A percentile compares a stretch with the other conserved stretches of the same genome.
Conservation (phyloP, 2,329 filamentous ascomycete species). For the Talaromyces atroroseus region DNA sequence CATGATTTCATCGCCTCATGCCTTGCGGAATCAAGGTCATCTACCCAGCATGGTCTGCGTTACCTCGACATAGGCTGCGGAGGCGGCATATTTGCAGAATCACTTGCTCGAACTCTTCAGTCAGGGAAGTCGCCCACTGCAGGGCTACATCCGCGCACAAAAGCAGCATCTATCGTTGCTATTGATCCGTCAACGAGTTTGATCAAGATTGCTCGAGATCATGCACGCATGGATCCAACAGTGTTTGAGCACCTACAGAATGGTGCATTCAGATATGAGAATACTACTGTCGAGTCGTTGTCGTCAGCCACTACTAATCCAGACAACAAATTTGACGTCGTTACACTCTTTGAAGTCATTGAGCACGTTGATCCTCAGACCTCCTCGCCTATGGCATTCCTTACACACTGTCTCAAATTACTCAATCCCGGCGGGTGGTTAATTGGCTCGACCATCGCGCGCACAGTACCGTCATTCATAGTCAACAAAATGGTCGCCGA, state of each 20-base stretch:
- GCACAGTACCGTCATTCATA: conserved; percentile 82
- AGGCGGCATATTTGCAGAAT: conserved; percentile 91
- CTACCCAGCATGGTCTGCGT: conserved; percentile 42
- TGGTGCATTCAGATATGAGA: conserved; percentile 61
- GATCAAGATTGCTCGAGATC: conserved; percentile 62
- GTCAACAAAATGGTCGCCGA: conserved; percentile 92
- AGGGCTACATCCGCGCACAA: conserved; percentile 22
- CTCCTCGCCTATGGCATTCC: conserved; percentile 65
- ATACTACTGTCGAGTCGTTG: conserved; percentile 70
- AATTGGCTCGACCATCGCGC: conserved; percentile 83
- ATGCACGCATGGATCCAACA: conserved; percentile 68
- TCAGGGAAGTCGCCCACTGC: conserved; percentile 17
- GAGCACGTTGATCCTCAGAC: conserved; percentile 80
- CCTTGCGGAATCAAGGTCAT: conserved; percentile 50
- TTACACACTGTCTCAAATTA: conserved; percentile 52
- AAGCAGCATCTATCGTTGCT: conserved; percentile 39
- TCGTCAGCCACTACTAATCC: conserved; percentile 16
- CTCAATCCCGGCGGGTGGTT: conserved; percentile 91
- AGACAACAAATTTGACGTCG: conserved; percentile 59
- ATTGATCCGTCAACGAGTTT: conserved; percentile 41
- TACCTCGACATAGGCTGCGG: conserved; percentile 95
- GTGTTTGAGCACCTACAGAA: conserved; percentile 51
- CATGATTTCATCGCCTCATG: conserved; percentile 84
- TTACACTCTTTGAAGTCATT: conserved; percentile 88
- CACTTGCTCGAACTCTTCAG: conserved; percentile 38